Percentiles rank a stretch among this genome's conserved stretches.
Conservation (phyloP, 768 basidiomycete genomes). For the Xerocomus potaroensis region DNA sequence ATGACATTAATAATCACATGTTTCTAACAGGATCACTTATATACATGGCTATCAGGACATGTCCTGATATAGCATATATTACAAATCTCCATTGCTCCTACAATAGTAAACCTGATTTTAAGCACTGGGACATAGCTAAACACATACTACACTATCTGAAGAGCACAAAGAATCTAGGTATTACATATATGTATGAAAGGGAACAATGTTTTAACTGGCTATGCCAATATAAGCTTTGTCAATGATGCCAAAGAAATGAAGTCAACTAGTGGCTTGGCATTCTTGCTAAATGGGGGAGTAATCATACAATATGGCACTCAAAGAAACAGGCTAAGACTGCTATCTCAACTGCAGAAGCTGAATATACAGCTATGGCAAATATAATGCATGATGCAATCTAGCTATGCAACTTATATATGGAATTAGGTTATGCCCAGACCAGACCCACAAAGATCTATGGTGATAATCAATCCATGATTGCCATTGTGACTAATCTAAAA, state of each 20-base stretch:
- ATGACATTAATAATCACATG: background rate
- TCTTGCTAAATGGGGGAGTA: conserved; percentile 27
- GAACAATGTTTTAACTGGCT: conserved; percentile 6
- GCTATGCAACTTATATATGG: conserved; percentile 30
- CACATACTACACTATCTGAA: conserved; percentile 12
- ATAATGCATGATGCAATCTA: conserved; percentile 3
- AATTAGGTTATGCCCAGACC: conserved; percentile 21
- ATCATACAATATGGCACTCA: conserved; percentile 27
- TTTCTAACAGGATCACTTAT: conserved; percentile 17
- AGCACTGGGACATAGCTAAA: conserved; percentile 14
- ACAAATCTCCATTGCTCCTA: conserved; percentile 6
- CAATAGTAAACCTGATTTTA: background rate
- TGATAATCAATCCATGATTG: conserved; percentile 26
- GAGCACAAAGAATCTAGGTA: background rate
- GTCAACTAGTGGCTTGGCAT: conserved; percentile 23
- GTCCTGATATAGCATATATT: conserved; percentile 9
- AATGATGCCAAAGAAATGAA: conserved; percentile 17
- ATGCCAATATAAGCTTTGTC: conserved; percentile 26
- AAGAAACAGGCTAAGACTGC: conserved; percentile 27
- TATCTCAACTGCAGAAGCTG: background rate
- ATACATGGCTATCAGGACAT: conserved; percentile 15
- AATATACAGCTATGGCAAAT: conserved; percentile 7
- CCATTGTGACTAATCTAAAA: conserved; percentile 15
- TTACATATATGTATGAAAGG: background rate
- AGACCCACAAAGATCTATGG: conserved; percentile 14